phyloP scores from a whole-genome alignment of 2,329 filamentous ascomycete genomes.

The Pseudocercospora cruenta region DNA sequence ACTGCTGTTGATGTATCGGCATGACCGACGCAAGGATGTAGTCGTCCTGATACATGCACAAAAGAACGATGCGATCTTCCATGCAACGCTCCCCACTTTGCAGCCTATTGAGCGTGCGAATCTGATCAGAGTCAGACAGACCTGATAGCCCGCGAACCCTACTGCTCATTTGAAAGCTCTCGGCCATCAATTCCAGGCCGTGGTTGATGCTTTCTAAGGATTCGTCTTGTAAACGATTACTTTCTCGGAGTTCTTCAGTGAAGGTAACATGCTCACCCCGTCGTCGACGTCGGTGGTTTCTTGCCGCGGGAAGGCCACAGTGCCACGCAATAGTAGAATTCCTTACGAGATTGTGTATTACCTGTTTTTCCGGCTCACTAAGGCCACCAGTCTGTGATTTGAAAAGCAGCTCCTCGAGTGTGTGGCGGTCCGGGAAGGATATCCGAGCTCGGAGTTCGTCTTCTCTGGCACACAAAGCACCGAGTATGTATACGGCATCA shows the following conservation, averaged over 20 bases:
- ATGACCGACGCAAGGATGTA: conserved; percentile 24
- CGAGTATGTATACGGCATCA: conserved; percentile 26
- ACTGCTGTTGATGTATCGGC: conserved; percentile 25
- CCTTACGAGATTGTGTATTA: conserved; percentile 16
- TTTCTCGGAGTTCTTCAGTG: conserved; percentile 8
- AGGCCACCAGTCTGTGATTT: conserved; percentile 17
- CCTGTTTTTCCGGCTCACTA: conserved; percentile 10
- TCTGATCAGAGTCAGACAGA: conserved; percentile 28
- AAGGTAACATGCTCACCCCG: conserved; percentile 25
- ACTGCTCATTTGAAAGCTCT: conserved; percentile 36
- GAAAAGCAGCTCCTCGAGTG: conserved; percentile 10
- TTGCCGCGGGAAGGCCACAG: conserved; percentile 25
- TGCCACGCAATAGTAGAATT: conserved; percentile 22
- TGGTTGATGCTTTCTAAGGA: conserved; percentile 16
- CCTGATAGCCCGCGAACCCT: conserved; percentile 29
- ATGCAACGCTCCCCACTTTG: conserved; percentile 31
- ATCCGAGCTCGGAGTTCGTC: conserved; percentile 10
- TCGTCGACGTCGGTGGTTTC: conserved; percentile 22
- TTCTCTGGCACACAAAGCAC: not conserved
- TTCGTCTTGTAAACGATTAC: not conserved
- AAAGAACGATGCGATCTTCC: conserved; percentile 29
- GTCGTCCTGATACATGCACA: conserved; percentile 30
- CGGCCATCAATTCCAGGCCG: conserved; percentile 37
- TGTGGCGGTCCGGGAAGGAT: not conserved
- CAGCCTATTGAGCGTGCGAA: conserved; percentile 35